These are phyloP conservation scores for Vaccinium myrtillus DNA, from an alignment of 148 eudicot species.

Conservation along the genomic window DNA sequence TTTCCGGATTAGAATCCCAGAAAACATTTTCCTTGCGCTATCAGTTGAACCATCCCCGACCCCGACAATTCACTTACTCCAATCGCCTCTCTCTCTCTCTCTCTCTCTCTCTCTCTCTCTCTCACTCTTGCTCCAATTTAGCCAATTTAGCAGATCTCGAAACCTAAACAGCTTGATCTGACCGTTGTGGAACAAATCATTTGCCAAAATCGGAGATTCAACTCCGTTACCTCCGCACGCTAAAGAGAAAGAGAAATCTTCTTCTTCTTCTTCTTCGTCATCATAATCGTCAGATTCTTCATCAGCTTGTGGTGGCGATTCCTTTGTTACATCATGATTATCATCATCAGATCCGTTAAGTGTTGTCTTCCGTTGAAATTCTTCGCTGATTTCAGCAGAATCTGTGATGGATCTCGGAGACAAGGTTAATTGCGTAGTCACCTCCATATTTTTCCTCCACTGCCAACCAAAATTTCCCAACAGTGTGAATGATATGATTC, in stretches of 20 bases:
- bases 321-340: neutral
- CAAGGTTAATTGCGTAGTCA: no score
- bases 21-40: no score
- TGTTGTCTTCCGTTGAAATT: neutral
- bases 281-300: neutral
- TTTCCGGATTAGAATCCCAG: no score
- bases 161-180: conserved; percentile 68
- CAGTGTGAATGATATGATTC: neutral
- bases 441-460: neutral
- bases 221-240: conserved; percentile 15
- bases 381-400: neutral
- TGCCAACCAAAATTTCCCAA: neutral
- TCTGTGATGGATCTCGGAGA: neutral
- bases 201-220: conserved; percentile 46
- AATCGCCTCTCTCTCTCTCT: conserved; percentile 35
- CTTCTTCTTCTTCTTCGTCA: conserved; percentile 28
- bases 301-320: neutral
- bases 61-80: no score
- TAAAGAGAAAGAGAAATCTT: conserved; percentile 53
- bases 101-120: no score
- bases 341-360: neutral
- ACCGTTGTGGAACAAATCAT: conserved; percentile 64
- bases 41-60: no score
- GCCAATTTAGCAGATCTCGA: conserved; percentile 44
- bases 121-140: conserved; percentile 78